These are phyloP conservation scores for Tylopilus subfusipes DNA, from an alignment of 768 basidiomycete species.

Conservation along the genomic window DNA sequence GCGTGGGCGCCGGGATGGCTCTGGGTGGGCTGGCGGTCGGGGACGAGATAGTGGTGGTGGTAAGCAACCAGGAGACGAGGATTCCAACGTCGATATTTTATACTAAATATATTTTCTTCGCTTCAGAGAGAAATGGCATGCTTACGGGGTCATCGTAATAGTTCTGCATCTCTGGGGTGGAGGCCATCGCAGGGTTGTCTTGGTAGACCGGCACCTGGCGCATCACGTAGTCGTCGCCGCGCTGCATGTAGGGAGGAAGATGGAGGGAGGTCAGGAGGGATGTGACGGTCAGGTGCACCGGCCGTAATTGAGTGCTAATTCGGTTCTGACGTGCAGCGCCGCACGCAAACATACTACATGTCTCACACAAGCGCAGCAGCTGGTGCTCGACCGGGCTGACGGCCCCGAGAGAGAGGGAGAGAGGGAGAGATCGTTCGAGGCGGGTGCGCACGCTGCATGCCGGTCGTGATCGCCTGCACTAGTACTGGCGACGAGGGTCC, in stretches of 20 bases:
- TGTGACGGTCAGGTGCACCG: background rate
- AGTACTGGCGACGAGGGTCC: no score
- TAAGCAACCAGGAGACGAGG: background rate
- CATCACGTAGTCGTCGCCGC: conserved; percentile 26
- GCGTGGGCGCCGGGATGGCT: conserved; percentile 35
- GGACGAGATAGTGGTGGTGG: background rate
- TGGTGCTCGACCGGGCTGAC: no score
- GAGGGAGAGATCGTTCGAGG: no score
- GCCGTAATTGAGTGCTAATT: background rate
- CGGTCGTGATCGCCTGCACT: no score
- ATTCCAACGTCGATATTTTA: background rate
- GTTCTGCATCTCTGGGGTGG: conserved; percentile 26
- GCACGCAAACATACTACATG: background rate
- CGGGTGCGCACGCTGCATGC: no score
- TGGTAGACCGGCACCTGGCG: conserved; percentile 22
- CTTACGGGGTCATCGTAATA: conserved; percentile 30
- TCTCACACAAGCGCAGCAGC: no score
- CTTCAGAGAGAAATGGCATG: background rate
- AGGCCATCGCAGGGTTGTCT: conserved; percentile 12
- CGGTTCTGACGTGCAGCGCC: background rate
- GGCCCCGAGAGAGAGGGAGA: no score
- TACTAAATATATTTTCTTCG: conserved; percentile 1
- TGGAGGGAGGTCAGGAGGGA: background rate
- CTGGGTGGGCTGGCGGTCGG: conserved; percentile 26
- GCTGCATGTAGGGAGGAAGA: conserved; percentile 17